Evolutionary conservation across 2,329 filamentous ascomycete species (phyloP).

Genomic region (Akanthomyces lecanii): DNA sequence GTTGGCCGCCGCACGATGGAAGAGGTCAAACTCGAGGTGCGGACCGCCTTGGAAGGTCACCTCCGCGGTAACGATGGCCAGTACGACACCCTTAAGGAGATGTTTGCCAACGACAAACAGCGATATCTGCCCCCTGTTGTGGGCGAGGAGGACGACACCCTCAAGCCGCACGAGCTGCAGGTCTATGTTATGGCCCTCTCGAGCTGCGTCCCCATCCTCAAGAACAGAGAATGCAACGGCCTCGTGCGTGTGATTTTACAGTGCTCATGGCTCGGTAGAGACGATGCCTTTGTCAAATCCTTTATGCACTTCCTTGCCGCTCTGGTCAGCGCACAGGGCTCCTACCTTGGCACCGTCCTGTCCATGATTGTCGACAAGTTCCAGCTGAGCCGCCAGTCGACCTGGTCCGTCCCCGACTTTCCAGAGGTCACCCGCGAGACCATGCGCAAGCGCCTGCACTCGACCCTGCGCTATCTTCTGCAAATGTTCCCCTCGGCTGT

Average conservation of each 20-base stretch:
- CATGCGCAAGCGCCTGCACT: slow-evolving; percentile 72
- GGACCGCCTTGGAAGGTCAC: slow-evolving; percentile 53
- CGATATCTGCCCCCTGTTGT: slow-evolving; percentile 36
- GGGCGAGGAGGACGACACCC: slow-evolving; percentile 44
- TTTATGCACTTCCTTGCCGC: slow-evolving; percentile 66
- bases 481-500: slow-evolving; percentile 77
- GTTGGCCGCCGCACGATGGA: slow-evolving; percentile 50
- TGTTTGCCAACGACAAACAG: slow-evolving; percentile 50
- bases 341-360: slow-evolving; percentile 69
- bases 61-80: slow-evolving; percentile 54
- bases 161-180: slow-evolving; percentile 53
- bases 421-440: slow-evolving; percentile 57
- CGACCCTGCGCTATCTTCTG: slow-evolving; percentile 69
- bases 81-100: slow-evolving; percentile 57
- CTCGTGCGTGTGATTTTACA: slow-evolving; percentile 56
- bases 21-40: slow-evolving; percentile 52
- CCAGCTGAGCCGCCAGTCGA: slow-evolving; percentile 44
- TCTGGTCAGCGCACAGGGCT: slow-evolving; percentile 77
- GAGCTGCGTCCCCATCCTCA: slow-evolving; percentile 55
- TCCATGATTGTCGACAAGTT: slow-evolving; percentile 80
- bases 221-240: slow-evolving; percentile 53
- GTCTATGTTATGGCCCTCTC: slow-evolving; percentile 61
- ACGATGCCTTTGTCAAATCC: slow-evolving; percentile 60
- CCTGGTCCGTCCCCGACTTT: slow-evolving; percentile 49
- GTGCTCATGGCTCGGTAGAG: slow-evolving; percentile 61